A percentile compares a stretch with the other conserved stretches of the same genome.
phyloP scores from a whole-genome alignment of 495 filamentous ascomycete genomes.

The Neurospora intermedia region DNA sequence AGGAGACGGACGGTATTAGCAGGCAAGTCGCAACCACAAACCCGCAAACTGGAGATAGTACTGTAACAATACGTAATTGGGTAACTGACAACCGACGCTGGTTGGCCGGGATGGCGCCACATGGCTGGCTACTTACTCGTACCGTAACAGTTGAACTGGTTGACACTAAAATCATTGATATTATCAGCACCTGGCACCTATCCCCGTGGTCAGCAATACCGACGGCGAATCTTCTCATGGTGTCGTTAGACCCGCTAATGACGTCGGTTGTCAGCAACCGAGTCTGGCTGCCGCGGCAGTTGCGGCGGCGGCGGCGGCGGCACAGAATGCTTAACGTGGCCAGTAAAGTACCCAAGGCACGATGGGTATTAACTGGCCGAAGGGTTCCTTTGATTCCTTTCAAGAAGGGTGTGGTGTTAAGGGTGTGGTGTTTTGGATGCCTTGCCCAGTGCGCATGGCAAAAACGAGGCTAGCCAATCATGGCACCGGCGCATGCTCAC shows the following conservation, averaged over 20 bases:
- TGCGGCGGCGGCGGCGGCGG: neutral
- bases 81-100: neutral
- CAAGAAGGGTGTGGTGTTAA: neutral
- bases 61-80: neutral
- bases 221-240: neutral
- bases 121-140: neutral
- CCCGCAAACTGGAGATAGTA: neutral
- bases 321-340: neutral
- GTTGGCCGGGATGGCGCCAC: neutral
- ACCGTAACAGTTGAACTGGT: neutral
- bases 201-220: neutral
- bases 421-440: neutral
- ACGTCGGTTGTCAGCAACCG: neutral
- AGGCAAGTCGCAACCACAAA: neutral
- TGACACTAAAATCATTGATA: neutral
- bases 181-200: neutral
- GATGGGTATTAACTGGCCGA: neutral
- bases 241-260: neutral
- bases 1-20: neutral
- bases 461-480: neutral
- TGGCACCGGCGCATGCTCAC: neutral
- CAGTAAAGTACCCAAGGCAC: neutral
- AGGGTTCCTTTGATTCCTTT: neutral
- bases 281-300: neutral
- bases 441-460: neutral